Conservation (phyloP, 2,329 filamentous ascomycete species). For the Paraphoma chrysanthemicola region DNA sequence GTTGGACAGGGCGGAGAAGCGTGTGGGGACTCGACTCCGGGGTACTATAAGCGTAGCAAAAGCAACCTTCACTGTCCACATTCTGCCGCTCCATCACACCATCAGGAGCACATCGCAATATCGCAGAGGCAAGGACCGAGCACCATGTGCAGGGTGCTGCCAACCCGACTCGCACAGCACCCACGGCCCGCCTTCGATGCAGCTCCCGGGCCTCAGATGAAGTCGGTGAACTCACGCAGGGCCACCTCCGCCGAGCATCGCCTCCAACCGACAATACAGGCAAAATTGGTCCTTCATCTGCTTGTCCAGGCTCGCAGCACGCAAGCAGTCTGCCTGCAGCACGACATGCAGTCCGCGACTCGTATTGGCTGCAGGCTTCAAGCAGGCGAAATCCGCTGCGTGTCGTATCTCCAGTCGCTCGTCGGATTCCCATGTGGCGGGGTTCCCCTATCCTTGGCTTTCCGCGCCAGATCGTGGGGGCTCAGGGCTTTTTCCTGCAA, state of each 20-base stretch:
- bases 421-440: conserved; percentile 18
- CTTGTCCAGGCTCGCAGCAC: conserved; percentile 9
- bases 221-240: conserved; percentile 21
- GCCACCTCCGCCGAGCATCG: conserved; percentile 15
- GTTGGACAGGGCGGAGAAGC: neutral
- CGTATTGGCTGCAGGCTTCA: conserved; percentile 14
- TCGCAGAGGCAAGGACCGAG: conserved; percentile 5
- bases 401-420: conserved; percentile 30
- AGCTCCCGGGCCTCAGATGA: conserved; percentile 19
- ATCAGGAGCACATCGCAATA: conserved; percentile 19
- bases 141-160: conserved; percentile 8
- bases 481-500: conserved; percentile 9
- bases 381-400: conserved; percentile 25
- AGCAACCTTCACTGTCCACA: conserved; percentile 16
- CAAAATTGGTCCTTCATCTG: conserved; percentile 13
- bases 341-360: conserved; percentile 12
- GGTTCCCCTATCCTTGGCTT: conserved; percentile 32
- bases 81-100: conserved; percentile 3
- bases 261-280: conserved; percentile 12
- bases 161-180: conserved; percentile 9
- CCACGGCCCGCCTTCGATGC: conserved; percentile 27
- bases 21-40: conserved; percentile 30
- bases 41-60: conserved; percentile 23
- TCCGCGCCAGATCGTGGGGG: conserved; percentile 32
- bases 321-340: conserved; percentile 19